Evolutionary conservation across 352 stramenopile species (phyloP), one percentile per base, ranked within the genome.

Genomic region (Plasmopara muralis): DNA sequence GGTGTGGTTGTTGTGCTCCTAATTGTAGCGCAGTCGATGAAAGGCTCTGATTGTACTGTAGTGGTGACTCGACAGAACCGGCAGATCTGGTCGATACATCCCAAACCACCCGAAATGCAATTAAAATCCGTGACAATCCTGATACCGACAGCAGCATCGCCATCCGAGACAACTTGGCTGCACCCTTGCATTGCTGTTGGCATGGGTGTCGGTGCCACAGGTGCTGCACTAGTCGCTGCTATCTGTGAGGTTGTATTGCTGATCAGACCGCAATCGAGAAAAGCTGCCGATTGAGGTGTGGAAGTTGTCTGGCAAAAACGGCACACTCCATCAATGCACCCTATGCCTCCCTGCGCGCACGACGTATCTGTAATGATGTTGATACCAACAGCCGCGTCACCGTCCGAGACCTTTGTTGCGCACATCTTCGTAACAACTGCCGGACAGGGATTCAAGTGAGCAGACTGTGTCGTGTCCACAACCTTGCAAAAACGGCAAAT

Each of bases 11-110:
- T 9, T 15, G 57, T 40, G 9, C 41, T 37, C 15, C 14, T 29
- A 44, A 70, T 66, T n/a, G 48, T 46, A 20, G 53, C 12, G 33
- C 62, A 70, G 30, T 66, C 57, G 6, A 61, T 34, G 33, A 67
- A 67, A 14, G 59, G 29, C 9, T 49, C 43, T 14, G 62, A 67
- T 31, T 70, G 57, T 39, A 13, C 14, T 6, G 50, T 61, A 42
- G 41, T 61, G 13, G 50, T 53, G 14, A 47, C 44, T 55, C 64
- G 49, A 31, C 68, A 81, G 46, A 69, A 76, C 35, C 68, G 62
- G 41, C 71, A 81, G 6, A 74, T 43, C 14, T 68, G 48, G 28
- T 67, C 58, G 37, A 70, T 60, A 28, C 66, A 72, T 8, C 63
- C 66, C 43, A 72, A 34, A 9, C 66, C 66, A 9, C 62, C 66